Base-by-base conservation (phyloP, 2,329 filamentous ascomycete genomes). In the Nigrospora osmanthi region DNA sequence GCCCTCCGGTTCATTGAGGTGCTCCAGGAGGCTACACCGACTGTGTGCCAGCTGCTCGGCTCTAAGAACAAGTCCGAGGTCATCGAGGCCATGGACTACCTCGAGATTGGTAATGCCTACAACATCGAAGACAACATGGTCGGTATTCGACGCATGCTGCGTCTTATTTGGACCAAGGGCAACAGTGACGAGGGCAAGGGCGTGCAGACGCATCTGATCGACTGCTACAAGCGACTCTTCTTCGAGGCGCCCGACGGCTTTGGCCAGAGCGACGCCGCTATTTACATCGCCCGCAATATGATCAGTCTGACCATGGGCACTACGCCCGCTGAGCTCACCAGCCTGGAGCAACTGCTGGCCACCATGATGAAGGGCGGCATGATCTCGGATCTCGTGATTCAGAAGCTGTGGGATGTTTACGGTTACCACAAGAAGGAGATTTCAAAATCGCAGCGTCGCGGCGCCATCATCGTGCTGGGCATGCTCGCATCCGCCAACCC, bases 121-220 rank as follows among this genome's bases (percentile, higher is more conserved):
- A 93, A 94, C 63, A 85, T 98, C 47, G 87, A 96, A 63, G 88
- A 93, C 54, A 89, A 94, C 59, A 90, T 95, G 63, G 70, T 85
- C 35, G 93, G 94, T 46, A 97, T 98, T 58, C 81, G 91, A 47
- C 85, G 89, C 46, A 98, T 98, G 93, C 75, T 98, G 51, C 84
- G 91, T 43, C 75, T 98, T 16, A 98, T 98, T 63, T 98, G 93
- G 93, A 98, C 93, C 52, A 98, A 98, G 68, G 91, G 93, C 55
- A 98, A 97, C 67, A 97, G 89, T 57, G 93, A 98, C 58, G 94
- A 98, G 72, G 93, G 94, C 57, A 98, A 97, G 68, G 93, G 93
- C 45, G 90, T 98, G 2, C 94, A 98, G 62, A 87, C 87, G 2
- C 93, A 98, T 65, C 75, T 98, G 30, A 95, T 98, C 53, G 93